Percentiles rank a stretch among this genome's conserved stretches.
These are phyloP conservation scores for Trifolium pratense DNA, from an alignment of 306 rosid genomes.

Conservation along the genomic window DNA sequence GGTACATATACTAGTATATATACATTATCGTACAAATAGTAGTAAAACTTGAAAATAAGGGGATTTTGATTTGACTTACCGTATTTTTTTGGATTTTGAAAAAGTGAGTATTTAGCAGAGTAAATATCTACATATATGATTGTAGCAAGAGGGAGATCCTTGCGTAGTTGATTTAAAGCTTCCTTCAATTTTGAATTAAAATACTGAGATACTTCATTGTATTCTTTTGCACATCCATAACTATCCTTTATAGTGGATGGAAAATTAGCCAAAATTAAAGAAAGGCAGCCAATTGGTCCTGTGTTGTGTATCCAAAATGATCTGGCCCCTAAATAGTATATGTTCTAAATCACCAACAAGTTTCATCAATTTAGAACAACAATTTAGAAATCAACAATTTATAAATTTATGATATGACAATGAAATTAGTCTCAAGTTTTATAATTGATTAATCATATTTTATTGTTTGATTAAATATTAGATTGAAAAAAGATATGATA, in stretches of 20 bases:
- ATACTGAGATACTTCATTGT: slow-evolving; percentile 58
- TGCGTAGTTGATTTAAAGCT: slow-evolving; percentile 49
- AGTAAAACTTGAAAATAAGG: background rate
- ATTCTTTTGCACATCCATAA: slow-evolving; percentile 55
- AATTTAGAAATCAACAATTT: background rate
- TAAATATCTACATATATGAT: slow-evolving; percentile 66
- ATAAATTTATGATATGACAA: too few species aligned
- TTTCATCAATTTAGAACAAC: slow-evolving; percentile 2
- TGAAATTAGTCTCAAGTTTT: too few species aligned
- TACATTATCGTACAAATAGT: background rate
- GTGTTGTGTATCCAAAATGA: slow-evolving; percentile 53
- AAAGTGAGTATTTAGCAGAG: slow-evolving; percentile 47
- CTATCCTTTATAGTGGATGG: slow-evolving; percentile 39
- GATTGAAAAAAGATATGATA: too few species aligned
- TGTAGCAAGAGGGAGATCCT: slow-evolving; percentile 56
- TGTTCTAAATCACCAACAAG: slow-evolving; percentile 20
- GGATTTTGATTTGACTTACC: slow-evolving; percentile 45
- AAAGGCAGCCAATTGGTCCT: slow-evolving; percentile 50
- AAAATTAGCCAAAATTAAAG: slow-evolving; percentile 35
- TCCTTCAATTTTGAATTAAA: slow-evolving; percentile 64
- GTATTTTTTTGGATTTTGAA: slow-evolving; percentile 44
- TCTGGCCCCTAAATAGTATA: slow-evolving; percentile 47
- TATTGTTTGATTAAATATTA: too few species aligned
- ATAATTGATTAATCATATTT: too few species aligned
- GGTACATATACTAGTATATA: too few species aligned